phyloP scores from a whole-genome alignment of 2,329 filamentous ascomycete genomes.

The Clonostachys rosea region DNA sequence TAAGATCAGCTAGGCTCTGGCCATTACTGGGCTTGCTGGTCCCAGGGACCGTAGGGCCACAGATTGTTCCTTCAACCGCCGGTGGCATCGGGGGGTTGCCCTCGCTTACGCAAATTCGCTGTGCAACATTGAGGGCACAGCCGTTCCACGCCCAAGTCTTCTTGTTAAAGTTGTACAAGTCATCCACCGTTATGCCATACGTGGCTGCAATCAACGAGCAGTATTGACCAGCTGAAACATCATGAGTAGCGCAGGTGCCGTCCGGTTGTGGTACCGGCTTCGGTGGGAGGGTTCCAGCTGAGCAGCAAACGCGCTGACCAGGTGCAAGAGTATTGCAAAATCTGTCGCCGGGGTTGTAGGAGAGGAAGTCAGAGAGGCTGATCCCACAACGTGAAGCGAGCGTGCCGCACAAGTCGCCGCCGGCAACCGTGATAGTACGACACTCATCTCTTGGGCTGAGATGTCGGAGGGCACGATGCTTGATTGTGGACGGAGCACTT shows the following conservation, averaged over 20 bases:
- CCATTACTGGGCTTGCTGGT: constrained; percentile 22
- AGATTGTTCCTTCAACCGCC: constrained; percentile 13
- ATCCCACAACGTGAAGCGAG: constrained; percentile 25
- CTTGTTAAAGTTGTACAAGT: constrained; percentile 29
- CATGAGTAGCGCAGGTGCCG: constrained; percentile 20
- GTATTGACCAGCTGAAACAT: constrained; percentile 18
- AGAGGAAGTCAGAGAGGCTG: constrained; percentile 14
- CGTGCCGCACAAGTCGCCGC: constrained; percentile 19
- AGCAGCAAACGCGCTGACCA: constrained; percentile 11
- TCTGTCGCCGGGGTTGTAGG: constrained; percentile 18
- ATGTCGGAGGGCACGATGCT: constrained; percentile 3
- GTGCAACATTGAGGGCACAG: constrained; percentile 14
- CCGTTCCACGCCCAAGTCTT: constrained; percentile 30
- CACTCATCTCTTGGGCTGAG: constrained; percentile 7
- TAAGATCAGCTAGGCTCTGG: constrained; percentile 28
- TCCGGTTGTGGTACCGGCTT: constrained; percentile 20
- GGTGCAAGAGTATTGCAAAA: constrained; percentile 13
- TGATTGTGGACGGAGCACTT: constrained; percentile 4
- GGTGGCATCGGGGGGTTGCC: constrained; percentile 20
- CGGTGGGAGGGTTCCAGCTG: constrained; percentile 8
- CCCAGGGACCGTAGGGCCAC: constrained; percentile 37
- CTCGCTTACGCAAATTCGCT: constrained; percentile 20
- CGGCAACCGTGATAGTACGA: constrained; percentile 8
- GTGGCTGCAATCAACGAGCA: constrained; percentile 26
- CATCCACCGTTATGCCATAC: constrained; percentile 23